phyloP scores from a whole-genome alignment of 257 asterid species.

The Nemophila menziesii region DNA sequence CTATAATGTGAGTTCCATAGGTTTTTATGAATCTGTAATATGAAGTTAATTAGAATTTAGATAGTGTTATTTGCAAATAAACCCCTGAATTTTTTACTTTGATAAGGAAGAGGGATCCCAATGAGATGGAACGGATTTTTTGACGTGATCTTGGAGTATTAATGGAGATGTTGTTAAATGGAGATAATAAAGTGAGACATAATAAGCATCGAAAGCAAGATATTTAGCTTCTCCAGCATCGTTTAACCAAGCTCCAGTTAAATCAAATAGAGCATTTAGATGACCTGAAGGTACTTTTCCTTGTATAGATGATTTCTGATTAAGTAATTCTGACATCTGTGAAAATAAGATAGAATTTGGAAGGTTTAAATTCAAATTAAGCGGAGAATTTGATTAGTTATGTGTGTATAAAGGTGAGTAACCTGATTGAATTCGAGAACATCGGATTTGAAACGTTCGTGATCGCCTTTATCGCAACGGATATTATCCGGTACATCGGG shows the following conservation, averaged over 20 bases:
- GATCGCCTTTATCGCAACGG: conserved; percentile 84
- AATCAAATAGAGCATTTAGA: conserved; percentile 74
- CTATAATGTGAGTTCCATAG: conserved; percentile 88
- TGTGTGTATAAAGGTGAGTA: background rate
- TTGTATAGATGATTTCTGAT: conserved; percentile 77
- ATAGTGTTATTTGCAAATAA: background rate
- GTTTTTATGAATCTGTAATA: conserved; percentile 74
- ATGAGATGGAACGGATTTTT: conserved; percentile 80
- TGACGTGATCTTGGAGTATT: conserved; percentile 77
- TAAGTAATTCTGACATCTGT: conserved; percentile 96
- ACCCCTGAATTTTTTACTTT: conserved; percentile 35
- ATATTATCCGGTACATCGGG: conserved; percentile 66
- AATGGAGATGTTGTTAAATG: conserved; percentile 82
- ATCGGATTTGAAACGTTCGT: conserved; percentile 81
- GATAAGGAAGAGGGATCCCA: conserved; percentile 92
- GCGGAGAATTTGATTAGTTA: background rate
- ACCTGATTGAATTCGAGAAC: conserved; percentile 94
- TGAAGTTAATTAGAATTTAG: conserved; percentile 17
- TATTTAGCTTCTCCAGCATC: conserved; percentile 80
- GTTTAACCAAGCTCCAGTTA: conserved; percentile 86
- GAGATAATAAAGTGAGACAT: conserved; percentile 70
- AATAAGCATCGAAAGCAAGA: conserved; percentile 89
- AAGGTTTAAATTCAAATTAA: too few species aligned
- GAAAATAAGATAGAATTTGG: background rate
- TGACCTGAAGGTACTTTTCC: conserved; percentile 96